Conservation (phyloP, 2,329 filamentous ascomycete genomes). For the Aspergillus sp. region DNA sequence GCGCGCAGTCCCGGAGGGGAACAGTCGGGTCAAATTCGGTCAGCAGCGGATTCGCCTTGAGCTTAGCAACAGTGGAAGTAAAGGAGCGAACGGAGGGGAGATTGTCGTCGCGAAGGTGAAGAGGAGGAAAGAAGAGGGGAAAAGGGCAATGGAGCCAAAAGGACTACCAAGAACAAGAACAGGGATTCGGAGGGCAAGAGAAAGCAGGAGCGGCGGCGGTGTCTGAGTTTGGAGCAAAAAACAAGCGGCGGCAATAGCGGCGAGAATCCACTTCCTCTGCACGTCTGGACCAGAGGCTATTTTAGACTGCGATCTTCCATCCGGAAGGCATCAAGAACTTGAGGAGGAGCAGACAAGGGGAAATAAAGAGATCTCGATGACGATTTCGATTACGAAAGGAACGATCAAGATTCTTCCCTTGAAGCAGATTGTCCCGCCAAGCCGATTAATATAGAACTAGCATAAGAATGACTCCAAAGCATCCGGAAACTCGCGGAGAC, state of each 20-base stretch:
- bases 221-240: slow-evolving; percentile 14
- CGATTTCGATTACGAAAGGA: neutral
- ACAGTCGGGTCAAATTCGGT: slow-evolving; percentile 19
- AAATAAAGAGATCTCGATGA: neutral
- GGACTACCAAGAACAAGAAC: slow-evolving; percentile 1
- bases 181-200: slow-evolving; percentile 2
- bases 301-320: slow-evolving; percentile 6
- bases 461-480: neutral
- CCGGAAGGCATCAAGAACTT: neutral
- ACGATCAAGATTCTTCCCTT: neutral
- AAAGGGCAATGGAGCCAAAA: neutral
- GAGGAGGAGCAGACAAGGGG: neutral
- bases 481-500: slow-evolving; percentile 8
- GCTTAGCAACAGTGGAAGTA: neutral
- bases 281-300: slow-evolving; percentile 15
- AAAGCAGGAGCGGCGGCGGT: slow-evolving; percentile 13
- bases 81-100: slow-evolving; percentile 1
- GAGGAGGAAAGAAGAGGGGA: slow-evolving; percentile 9
- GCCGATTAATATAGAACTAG: neutral
- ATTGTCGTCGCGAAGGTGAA: neutral
- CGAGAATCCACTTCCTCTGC: slow-evolving; percentile 14
- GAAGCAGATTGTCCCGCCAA: slow-evolving; percentile 3
- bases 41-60: neutral
- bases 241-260: slow-evolving; percentile 31
- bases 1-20: slow-evolving; percentile 13